A percentile compares a stretch with the other conserved stretches of the same genome.
Evolutionary conservation across 176 grass and related monocot species (phyloP).

Genomic region (Ensete ventricosum): DNA sequence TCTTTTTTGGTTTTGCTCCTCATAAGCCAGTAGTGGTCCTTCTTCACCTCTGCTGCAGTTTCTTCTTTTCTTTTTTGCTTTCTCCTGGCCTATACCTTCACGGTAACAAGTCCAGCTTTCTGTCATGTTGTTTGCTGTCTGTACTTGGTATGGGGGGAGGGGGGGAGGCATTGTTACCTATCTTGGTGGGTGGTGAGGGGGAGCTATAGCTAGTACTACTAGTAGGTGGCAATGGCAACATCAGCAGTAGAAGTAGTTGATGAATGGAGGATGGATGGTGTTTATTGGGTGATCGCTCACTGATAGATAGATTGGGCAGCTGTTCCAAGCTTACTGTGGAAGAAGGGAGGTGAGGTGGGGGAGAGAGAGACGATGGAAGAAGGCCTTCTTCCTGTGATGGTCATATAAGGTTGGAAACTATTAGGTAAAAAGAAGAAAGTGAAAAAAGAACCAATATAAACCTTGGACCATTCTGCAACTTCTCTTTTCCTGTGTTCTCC

Average conservation of each 20-base stretch:
- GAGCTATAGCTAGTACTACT: not conserved
- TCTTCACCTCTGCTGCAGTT: not conserved
- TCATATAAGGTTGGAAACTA: not conserved
- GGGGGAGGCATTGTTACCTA: not conserved
- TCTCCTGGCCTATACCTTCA: not conserved
- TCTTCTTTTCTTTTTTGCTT: not conserved
- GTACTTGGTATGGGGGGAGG: not conserved
- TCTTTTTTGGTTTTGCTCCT: no score
- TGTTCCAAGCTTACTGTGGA: not conserved
- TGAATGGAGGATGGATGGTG: not conserved
- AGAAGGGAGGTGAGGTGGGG: not conserved
- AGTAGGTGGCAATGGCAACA: not conserved
- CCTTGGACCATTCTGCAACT: conserved; percentile 1
- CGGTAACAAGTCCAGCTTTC: not conserved
- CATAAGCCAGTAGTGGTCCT: not conserved
- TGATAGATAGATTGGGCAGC: not conserved
- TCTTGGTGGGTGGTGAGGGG: not conserved
- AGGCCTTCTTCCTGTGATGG: not conserved
- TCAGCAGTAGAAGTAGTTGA: no score
- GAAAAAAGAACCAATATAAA: not conserved
- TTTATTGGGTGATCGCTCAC: not conserved
- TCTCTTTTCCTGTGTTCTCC: conserved; percentile 7
- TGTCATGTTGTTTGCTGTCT: not conserved
- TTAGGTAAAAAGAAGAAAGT: not conserved
- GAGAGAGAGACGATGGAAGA: not conserved